Percentiles rank a stretch among this genome's conserved stretches.
phyloP scores from a whole-genome alignment of 139 green algal genomes.

The Chlamydomonas eustigma region DNA sequence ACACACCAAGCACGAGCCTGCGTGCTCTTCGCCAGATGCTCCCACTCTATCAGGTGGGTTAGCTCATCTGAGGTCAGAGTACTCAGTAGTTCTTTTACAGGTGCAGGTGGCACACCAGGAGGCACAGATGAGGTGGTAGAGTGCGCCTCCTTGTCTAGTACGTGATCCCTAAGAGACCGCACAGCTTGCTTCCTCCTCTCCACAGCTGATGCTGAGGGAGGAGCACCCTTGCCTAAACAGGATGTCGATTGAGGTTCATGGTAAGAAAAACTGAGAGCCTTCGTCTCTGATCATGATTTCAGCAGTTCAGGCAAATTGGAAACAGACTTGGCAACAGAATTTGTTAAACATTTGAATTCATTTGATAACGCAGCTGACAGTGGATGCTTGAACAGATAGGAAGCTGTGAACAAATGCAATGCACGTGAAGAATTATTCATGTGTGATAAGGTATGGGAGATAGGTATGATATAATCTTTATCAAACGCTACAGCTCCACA shows the following conservation, averaged over 20 bases:
- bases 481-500: too few relatives aligned
- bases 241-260: too few relatives aligned
- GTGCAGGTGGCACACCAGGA: neutral
- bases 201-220: constrained; percentile 4
- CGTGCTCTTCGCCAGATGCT: constrained; percentile 18
- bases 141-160: constrained; percentile 13
- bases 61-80: constrained; percentile 43
- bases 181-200: constrained; percentile 25
- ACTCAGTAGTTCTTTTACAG: constrained; percentile 24
- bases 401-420: neutral
- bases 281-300: too few relatives aligned
- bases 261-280: too few relatives aligned
- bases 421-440: too few relatives aligned
- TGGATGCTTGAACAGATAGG: neutral
- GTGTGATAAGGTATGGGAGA: too few relatives aligned
- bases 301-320: neutral
- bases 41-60: constrained; percentile 55
- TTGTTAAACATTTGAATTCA: neutral
- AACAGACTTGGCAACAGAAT: constrained; percentile 19
- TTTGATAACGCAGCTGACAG: neutral
- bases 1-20: constrained; percentile 20
- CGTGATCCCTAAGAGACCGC: constrained; percentile 24
- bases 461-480: too few relatives aligned
- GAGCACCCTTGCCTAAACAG: neutral
- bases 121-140: neutral